These are phyloP conservation scores for Globisporangium paddicum DNA, from an alignment of 352 stramenopile species.

Conservation along the genomic window DNA sequence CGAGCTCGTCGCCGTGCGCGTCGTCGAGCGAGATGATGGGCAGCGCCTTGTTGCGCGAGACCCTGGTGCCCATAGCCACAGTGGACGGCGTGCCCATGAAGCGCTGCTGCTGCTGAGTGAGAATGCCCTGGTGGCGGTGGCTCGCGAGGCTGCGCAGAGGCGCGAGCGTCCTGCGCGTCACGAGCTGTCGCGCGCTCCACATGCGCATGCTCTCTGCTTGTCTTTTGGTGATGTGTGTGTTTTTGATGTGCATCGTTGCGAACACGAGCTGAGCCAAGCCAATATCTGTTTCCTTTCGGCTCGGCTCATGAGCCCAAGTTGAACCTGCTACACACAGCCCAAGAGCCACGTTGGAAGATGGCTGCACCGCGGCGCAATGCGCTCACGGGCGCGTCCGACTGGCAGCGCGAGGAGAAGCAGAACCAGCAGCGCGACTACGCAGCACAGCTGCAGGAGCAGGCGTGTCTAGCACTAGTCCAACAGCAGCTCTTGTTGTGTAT, in stretches of 20 bases:
- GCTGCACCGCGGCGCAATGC: constrained; percentile 25
- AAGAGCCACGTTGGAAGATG: constrained; percentile 6
- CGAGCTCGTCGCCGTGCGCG: constrained; percentile 35
- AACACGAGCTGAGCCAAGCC: background rate
- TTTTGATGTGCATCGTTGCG: background rate
- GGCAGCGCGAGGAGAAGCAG: constrained; percentile 44
- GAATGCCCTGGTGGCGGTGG: background rate
- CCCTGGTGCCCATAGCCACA: background rate
- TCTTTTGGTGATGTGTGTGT: background rate
- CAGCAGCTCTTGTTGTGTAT: too few species aligned
- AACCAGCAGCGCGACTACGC: constrained; percentile 63
- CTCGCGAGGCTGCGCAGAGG: background rate
- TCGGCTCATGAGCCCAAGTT: background rate
- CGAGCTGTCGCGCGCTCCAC: constrained; percentile 1
- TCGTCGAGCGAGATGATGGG: constrained; percentile 59
- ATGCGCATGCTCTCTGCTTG: background rate
- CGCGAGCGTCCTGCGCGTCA: background rate
- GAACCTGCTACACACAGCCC: background rate
- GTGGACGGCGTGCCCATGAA: constrained; percentile 1
- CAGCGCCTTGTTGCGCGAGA: constrained; percentile 21
- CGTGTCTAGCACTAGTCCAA: too few species aligned
- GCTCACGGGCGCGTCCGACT: constrained; percentile 32
- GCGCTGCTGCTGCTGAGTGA: constrained; percentile 4
- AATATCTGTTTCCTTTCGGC: background rate
- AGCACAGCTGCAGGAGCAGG: constrained; percentile 61